Base-by-base conservation (phyloP, 139 green algal genomes). In the Picochlorum sp. region DNA sequence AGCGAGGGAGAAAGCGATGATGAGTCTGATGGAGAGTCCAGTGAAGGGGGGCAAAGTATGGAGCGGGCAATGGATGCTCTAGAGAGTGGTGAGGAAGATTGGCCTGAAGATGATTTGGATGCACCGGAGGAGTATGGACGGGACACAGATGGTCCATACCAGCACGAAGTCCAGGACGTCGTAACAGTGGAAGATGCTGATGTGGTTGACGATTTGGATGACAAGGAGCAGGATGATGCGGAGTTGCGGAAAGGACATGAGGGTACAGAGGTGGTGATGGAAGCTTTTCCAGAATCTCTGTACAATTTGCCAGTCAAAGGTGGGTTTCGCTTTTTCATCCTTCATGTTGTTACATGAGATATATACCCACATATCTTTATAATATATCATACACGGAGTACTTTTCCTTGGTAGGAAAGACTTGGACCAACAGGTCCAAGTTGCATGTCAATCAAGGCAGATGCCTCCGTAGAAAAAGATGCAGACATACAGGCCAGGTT, bases 221-320 rank as follows among this genome's bases (percentile, higher is more conserved):
- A 71, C 8, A 61, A 66, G 6, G 63, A 79, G 1, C 61, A 75
- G 35, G 64, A 49, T 49, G 51, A 68, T 18, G 47, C 54, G 55
- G 63, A 28, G 33, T 33, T 33, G 9, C 62, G 28, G 12, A 33
- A 13, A 5, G 51, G 16, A 8, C 32, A 24, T 6, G 16, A 18
- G 9, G 52, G 22, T 29, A 12, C 25, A 12, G 20, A 13, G 25
- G 18, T 33, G 26, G 33, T 16, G 59, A 66, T 65, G 3, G 85
- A 94, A 61, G 80, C 75, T 1, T 85, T 82, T 61, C 79, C 77
- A 7, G 87, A 93, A 45, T 76, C 72, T 8, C 78, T 88, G 60
- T 83, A 78, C 57, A 76, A 81, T 59, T 50, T 91, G 64, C 72
- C 73, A 5, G 73, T 69, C 1, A 40, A 47, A 47, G 39, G 39